These are phyloP conservation scores for Claviceps paspali DNA, from an alignment of 2,329 filamentous ascomycete genomes.

Conservation along the genomic window DNA sequence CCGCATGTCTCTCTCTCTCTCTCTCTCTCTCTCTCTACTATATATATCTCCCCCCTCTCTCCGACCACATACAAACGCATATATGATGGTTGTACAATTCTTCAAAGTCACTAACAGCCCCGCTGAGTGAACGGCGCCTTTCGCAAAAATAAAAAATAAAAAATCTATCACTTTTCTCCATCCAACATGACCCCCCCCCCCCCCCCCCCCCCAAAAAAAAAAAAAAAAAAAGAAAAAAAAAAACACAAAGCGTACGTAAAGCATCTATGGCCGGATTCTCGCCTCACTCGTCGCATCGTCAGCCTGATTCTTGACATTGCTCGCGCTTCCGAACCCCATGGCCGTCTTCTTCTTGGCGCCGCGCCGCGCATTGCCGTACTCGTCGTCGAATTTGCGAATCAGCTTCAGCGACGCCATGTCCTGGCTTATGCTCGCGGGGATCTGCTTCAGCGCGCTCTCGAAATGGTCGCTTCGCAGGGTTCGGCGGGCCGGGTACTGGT, in stretches of 20 bases:
- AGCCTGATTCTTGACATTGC: slow-evolving; percentile 15
- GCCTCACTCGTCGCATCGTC: slow-evolving; percentile 32
- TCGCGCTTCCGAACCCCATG: slow-evolving; percentile 43
- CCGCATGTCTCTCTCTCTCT: too few species aligned
- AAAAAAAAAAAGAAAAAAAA: not conserved
- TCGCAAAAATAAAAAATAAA: too few species aligned
- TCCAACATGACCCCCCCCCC: too few species aligned
- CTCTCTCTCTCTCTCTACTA: too few species aligned
- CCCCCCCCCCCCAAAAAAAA: not conserved
- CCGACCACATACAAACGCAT: too few species aligned
- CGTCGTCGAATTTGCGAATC: slow-evolving; percentile 90
- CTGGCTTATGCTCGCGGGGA: slow-evolving; percentile 82
- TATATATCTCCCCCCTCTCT: too few species aligned
- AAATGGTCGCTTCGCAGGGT: slow-evolving; percentile 56
- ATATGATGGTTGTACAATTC: too few species aligned
- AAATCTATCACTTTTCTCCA: too few species aligned
- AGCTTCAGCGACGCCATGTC: slow-evolving; percentile 78
- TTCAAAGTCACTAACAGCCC: too few species aligned
- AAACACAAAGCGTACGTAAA: not conserved
- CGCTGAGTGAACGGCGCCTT: too few species aligned
- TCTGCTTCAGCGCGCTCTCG: slow-evolving; percentile 70
- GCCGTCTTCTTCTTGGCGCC: slow-evolving; percentile 32
- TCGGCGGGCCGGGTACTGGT: slow-evolving; percentile 46
- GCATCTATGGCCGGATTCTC: slow-evolving; percentile 19
- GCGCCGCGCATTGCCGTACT: slow-evolving; percentile 70